phyloP scores from a whole-genome alignment of 176 grass and related monocot genomes.

The Miscanthus lutarioriparius region DNA sequence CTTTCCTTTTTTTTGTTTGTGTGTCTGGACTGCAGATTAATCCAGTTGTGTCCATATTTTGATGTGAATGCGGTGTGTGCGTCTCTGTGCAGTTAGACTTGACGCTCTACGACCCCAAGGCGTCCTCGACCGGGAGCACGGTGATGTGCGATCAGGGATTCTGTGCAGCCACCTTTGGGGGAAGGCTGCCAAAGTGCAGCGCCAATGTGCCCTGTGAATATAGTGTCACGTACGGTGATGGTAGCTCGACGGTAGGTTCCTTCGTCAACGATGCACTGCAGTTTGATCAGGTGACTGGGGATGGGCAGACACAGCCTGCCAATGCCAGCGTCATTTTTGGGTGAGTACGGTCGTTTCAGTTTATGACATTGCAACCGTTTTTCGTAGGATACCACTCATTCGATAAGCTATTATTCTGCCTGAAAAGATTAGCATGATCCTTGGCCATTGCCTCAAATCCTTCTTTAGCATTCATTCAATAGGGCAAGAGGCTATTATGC shows the following conservation, averaged over 20 bases:
- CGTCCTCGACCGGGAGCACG: conserved; percentile 39
- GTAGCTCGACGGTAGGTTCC: conserved; percentile 74
- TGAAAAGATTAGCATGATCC: not conserved
- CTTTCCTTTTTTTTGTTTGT: not conserved
- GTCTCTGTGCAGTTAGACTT: conserved; percentile 59
- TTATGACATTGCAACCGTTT: not conserved
- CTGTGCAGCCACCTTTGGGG: conserved; percentile 55
- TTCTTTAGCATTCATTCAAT: not conserved
- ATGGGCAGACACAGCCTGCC: conserved; percentile 54
- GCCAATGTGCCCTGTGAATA: conserved; percentile 65
- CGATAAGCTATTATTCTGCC: not conserved
- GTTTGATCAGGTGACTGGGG: conserved; percentile 71
- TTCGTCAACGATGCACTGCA: conserved; percentile 69
- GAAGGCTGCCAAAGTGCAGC: conserved; percentile 48
- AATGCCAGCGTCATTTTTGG: conserved; percentile 72
- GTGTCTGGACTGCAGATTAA: not conserved
- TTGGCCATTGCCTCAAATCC: conserved; percentile 3
- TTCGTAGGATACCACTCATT: not conserved
- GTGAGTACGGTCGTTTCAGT: conserved; percentile 32
- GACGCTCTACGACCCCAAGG: conserved; percentile 85
- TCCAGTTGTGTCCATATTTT: not conserved
- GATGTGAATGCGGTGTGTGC: not conserved
- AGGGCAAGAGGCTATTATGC: not conserved
- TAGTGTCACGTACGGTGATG: conserved; percentile 78
- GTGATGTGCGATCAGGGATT: conserved; percentile 61